Conservation (phyloP, 495 filamentous ascomycete genomes). For the Penicillium manginii region DNA sequence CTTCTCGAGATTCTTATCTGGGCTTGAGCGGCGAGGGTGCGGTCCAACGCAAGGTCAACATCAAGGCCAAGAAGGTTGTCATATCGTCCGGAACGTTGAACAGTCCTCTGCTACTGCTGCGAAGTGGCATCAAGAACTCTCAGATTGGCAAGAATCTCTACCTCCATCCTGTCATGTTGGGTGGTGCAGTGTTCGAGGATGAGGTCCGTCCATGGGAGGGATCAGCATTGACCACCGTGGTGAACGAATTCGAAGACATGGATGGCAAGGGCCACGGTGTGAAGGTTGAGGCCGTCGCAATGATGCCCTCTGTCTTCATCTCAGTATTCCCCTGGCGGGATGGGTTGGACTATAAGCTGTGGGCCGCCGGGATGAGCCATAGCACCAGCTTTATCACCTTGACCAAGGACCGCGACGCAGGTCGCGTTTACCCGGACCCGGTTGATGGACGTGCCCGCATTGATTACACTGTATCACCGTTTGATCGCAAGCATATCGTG, state of each 20-base stretch:
- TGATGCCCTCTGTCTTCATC: constrained; percentile 64
- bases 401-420: constrained; percentile 71
- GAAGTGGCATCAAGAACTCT: constrained; percentile 73
- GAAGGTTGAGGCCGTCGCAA: constrained; percentile 74
- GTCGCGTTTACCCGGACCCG: constrained; percentile 76
- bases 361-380: constrained; percentile 61
- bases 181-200: constrained; percentile 66
- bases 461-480: constrained; percentile 67
- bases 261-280: constrained; percentile 82
- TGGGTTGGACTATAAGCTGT: constrained; percentile 69
- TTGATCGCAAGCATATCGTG: constrained; percentile 70
- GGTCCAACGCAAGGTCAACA: constrained; percentile 59
- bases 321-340: constrained; percentile 63
- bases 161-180: constrained; percentile 69
- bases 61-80: constrained; percentile 84
- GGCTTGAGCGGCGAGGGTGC: constrained; percentile 53
- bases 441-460: constrained; percentile 63
- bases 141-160: constrained; percentile 87
- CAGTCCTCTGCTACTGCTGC: constrained; percentile 74
- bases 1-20: constrained; percentile 64
- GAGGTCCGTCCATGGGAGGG: constrained; percentile 80
- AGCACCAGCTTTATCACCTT: constrained; percentile 71
- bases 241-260: constrained; percentile 78
- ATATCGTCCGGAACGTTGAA: constrained; percentile 74
- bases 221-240: constrained; percentile 73